Evolutionary conservation across 306 rosid genomes (phyloP), one percentile per base, ranked within the genome.

Genomic region (Ceratonia siliqua): DNA sequence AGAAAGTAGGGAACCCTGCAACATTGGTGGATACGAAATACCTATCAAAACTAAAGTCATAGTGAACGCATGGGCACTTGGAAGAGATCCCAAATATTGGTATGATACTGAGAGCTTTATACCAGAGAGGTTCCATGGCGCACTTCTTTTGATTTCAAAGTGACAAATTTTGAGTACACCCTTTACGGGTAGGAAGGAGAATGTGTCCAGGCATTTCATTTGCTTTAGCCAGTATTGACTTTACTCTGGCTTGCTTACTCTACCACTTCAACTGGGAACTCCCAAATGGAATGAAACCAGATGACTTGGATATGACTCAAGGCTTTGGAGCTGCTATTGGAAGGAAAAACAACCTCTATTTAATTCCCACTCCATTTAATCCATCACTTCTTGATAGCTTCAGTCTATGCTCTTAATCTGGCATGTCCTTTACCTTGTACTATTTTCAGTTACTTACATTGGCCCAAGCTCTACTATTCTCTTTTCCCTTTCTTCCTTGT

Each of bases 131-230:
- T 81, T 81, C 2, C 5, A 14, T 14, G 70, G 9, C 0, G 13
- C n/a, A n/a, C n/a, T n/a, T n/a, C 38, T n/a, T 0, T 76, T 71
- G 78, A 81, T 20, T 81, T 33, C 28, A 76, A 46, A 46, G 81
- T 81, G 21, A 76, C 50, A 33, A 21, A 32, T 33, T 76, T 55
- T 18, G 71, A 73, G 61, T 73, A n/a, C 32, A 43, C 5, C 83
- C 83, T 13, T 79, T 79, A 56, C 79, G 83, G 8, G 69, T 56
- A 33, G 79, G 83, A 45, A 79, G 79, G 64, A 79, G 79, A 61
- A 57, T 79, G 0, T 72, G 78, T n/a, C n/a, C n/a, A n/a, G n/a
- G n/a, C n/a, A n/a, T n/a, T n/a, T n/a, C n/a, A n/a, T n/a, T n/a
- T n/a, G 84, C 67, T 8, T 20, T 71, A 13, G 78, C 82, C 18